These are phyloP conservation scores for Cyclotella sp. DNA, from an alignment of 108 stramenopile species.

Conservation along the genomic window DNA sequence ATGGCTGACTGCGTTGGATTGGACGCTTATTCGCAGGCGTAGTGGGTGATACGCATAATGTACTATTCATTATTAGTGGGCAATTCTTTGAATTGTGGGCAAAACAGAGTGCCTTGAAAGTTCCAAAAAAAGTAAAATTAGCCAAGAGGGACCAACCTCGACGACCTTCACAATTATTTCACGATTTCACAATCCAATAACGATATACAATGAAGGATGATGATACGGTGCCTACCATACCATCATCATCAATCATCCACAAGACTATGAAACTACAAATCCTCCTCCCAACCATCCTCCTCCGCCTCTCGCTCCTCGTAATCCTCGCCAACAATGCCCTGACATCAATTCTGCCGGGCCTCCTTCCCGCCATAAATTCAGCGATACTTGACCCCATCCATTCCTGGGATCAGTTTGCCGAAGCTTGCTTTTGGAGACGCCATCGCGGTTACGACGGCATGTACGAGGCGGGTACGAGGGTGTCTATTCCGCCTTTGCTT, in stretches of 20 bases:
- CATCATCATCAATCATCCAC: neutral
- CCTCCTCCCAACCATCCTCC: neutral
- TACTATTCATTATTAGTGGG: too few species aligned
- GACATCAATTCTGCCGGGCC: neutral
- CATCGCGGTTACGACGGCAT: constrained; percentile 11
- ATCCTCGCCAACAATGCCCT: neutral
- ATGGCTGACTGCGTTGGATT: too few species aligned
- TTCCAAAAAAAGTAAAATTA: too few species aligned
- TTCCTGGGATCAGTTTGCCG: constrained; percentile 47
- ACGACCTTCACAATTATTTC: too few species aligned
- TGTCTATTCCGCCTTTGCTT: constrained; percentile 32
- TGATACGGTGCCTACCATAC: too few species aligned
- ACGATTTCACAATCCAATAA: too few species aligned
- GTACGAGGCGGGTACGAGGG: constrained; percentile 34
- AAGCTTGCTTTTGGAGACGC: constrained; percentile 25
- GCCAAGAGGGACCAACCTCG: too few species aligned
- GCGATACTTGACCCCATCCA: constrained; percentile 36
- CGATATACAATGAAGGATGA: too few species aligned
- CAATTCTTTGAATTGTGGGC: too few species aligned
- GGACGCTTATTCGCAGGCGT: too few species aligned
- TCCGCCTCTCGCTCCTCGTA: neutral
- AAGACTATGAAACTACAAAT: neutral
- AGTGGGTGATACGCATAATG: too few species aligned
- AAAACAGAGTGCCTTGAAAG: too few species aligned
- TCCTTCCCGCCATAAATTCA: constrained; percentile 26